Evolutionary conservation across 2,329 filamentous ascomycete genomes (phyloP).

Genomic region (Colletotrichum viniferum): DNA sequence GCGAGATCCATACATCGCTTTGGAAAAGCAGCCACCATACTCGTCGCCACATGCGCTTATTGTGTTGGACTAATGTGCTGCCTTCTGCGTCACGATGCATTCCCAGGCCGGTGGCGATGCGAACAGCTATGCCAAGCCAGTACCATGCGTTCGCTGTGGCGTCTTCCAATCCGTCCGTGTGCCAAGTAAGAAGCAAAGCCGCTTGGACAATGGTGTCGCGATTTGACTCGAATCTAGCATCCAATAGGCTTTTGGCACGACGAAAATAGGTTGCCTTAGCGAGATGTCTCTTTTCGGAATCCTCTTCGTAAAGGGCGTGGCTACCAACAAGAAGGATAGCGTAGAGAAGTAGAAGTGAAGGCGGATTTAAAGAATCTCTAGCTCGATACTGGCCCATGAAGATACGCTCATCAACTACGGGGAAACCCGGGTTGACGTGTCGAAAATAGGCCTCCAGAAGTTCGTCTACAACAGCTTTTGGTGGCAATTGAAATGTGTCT

Average conservation of each 20-base stretch:
- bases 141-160: background rate
- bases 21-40: conserved; percentile 31
- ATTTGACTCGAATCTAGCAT: background rate
- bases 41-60: conserved; percentile 28
- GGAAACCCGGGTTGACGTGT: background rate
- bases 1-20: conserved; percentile 25
- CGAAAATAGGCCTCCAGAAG: background rate
- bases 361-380: background rate
- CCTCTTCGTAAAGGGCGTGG: background rate
- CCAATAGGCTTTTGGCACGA: background rate
- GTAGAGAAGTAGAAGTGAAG: background rate
- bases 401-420: background rate
- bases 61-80: conserved; percentile 24
- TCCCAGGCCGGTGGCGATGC: background rate
- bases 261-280: background rate
- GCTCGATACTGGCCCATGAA: background rate
- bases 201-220: background rate
- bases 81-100: conserved; percentile 14
- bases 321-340: background rate
- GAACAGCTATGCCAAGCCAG: background rate
- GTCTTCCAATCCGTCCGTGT: background rate
- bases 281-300: background rate
- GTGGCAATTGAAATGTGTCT: background rate
- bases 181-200: background rate
- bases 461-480: background rate